phyloP scores from a whole-genome alignment of 441 rosid genomes.

The Jatropha podagrica region DNA sequence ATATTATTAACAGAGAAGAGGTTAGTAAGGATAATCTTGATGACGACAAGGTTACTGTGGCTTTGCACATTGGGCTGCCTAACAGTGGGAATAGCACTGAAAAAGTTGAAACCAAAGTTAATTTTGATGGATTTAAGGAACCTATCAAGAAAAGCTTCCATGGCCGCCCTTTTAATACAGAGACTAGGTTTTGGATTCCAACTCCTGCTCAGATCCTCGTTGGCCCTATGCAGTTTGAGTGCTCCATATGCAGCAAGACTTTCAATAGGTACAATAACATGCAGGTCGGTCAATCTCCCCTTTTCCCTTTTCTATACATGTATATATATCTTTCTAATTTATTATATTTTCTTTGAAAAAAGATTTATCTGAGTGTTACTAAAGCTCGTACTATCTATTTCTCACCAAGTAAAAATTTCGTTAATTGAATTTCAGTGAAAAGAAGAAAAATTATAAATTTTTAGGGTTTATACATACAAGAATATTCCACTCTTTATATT shows the following conservation, averaged over 20 bases:
- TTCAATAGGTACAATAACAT: conserved; percentile 98
- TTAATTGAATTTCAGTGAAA: not conserved
- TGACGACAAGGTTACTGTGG: conserved; percentile 52
- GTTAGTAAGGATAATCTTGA: not conserved
- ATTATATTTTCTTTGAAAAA: not conserved
- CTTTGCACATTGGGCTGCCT: conserved; percentile 88
- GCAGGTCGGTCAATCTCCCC: conserved; percentile 61
- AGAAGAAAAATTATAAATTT: not conserved
- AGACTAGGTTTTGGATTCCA: conserved; percentile 90
- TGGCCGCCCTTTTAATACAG: conserved; percentile 42
- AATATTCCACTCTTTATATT: no score
- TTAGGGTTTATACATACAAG: not conserved
- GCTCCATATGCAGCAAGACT: conserved; percentile 81
- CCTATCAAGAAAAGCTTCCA: conserved; percentile 34
- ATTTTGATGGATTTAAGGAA: conserved; percentile 17
- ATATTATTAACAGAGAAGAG: not conserved
- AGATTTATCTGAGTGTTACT: no score
- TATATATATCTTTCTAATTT: no score
- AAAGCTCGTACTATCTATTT: no score
- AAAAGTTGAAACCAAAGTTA: conserved; percentile 29
- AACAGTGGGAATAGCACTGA: conserved; percentile 28
- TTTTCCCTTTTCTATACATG: not conserved
- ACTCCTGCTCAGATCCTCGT: conserved; percentile 85
- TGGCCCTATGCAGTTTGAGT: conserved; percentile 91
- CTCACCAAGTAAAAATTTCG: no score